Conservation (phyloP, 1,284 basidiomycete species). For the Ceratobasidium sp. region DNA sequence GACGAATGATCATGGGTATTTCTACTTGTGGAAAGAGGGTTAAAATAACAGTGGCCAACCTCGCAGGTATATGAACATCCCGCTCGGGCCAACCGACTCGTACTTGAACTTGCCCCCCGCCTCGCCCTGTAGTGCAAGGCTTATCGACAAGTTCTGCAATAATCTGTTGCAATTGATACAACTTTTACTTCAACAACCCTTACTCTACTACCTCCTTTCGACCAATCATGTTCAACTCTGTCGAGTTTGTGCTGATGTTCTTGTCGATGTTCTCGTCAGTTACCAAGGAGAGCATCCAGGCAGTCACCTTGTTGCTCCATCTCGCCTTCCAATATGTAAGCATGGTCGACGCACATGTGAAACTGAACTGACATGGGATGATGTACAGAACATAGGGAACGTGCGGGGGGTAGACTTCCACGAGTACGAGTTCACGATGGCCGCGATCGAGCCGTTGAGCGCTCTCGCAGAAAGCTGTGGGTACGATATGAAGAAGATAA, state of each 20-base stretch:
- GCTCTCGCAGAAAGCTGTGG: background rate
- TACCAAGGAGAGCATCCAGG: background rate
- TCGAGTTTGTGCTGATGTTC: conserved; percentile 2
- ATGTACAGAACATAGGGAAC: background rate
- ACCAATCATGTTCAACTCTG: conserved; percentile 6
- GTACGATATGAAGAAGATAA: background rate
- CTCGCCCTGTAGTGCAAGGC: background rate
- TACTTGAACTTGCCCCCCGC: conserved; percentile 5
- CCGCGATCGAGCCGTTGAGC: background rate
- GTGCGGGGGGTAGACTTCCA: background rate
- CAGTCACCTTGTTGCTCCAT: background rate
- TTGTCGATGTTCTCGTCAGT: conserved; percentile 4
- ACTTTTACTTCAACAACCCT: background rate
- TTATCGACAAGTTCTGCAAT: conserved; percentile 1
- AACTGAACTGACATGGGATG: background rate
- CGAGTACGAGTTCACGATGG: background rate
- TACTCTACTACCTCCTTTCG: background rate
- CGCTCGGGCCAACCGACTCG: background rate
- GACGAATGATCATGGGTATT: background rate
- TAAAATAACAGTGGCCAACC: background rate
- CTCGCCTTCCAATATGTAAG: background rate
- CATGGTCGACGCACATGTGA: no score
- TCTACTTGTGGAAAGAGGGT: background rate
- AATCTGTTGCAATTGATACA: background rate
- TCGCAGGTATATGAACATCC: background rate